phyloP scores from a whole-genome alignment of 163 green algal species.

The Trebouxia gelatinosa region DNA sequence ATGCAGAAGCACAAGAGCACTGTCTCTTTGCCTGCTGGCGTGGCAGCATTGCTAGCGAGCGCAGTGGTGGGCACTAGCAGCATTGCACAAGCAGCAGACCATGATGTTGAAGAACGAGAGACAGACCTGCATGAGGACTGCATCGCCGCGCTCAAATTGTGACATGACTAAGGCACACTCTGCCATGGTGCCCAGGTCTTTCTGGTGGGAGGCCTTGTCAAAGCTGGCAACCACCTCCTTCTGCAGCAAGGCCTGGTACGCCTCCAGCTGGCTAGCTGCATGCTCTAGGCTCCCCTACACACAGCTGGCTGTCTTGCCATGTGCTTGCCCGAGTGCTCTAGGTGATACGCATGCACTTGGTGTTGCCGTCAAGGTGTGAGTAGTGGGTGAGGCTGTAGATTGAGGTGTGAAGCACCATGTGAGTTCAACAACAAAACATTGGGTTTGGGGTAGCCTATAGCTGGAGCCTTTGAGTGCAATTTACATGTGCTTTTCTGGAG shows the following conservation, averaged over 20 bases:
- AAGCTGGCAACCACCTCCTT: constrained; percentile 70
- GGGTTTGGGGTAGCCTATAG: too few relatives aligned
- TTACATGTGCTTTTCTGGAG: too few relatives aligned
- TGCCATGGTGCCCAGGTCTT: constrained; percentile 63
- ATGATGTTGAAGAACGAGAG: too few relatives aligned
- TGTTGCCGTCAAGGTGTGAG: too few relatives aligned
- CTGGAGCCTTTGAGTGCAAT: too few relatives aligned
- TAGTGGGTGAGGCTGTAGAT: too few relatives aligned
- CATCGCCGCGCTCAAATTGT: constrained; percentile 46
- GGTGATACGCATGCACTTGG: too few relatives aligned
- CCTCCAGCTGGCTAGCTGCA: constrained; percentile 54
- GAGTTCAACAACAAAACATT: too few relatives aligned
- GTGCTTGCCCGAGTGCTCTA: too few relatives aligned
- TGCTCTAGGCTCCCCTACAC: constrained; percentile 47
- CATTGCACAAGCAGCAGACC: constrained; percentile 24
- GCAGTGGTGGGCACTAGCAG: not conserved
- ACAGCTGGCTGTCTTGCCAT: constrained; percentile 2
- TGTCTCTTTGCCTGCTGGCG: not conserved
- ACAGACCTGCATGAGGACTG: constrained; percentile 42
- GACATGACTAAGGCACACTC: constrained; percentile 66
- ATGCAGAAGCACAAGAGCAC: constrained; percentile 16
- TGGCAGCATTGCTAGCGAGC: constrained; percentile 7
- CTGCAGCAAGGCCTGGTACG: constrained; percentile 71
- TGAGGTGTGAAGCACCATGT: too few relatives aligned
- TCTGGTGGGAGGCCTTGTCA: constrained; percentile 52